Conservation (phyloP, 345 rosid species). For the Diplotaxis tenuifolia region DNA sequence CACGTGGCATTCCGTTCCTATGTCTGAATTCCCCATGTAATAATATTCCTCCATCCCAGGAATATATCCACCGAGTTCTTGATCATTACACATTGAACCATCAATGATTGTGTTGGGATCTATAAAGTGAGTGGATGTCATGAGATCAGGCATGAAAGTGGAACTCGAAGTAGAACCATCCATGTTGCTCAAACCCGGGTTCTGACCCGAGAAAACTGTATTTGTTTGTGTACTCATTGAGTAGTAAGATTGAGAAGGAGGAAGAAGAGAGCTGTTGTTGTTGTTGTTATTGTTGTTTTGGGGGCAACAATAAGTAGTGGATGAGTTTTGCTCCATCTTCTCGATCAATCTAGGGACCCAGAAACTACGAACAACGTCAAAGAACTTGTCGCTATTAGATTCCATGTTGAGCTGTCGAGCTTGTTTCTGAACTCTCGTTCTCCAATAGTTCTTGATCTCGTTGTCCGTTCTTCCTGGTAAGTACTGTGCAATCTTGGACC, state of each 20-base stretch:
- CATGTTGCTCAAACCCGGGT: slow-evolving; percentile 14
- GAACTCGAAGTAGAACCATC: slow-evolving; percentile 28
- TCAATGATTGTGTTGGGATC: slow-evolving; percentile 32
- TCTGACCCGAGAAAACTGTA: neutral
- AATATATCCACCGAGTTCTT: slow-evolving; percentile 38
- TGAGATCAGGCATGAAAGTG: slow-evolving; percentile 37
- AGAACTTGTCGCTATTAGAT: slow-evolving; percentile 66
- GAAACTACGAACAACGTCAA: slow-evolving; percentile 57
- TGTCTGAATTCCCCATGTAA: slow-evolving; percentile 37
- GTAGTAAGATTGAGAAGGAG: slow-evolving; percentile 19
- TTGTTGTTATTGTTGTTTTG: slow-evolving; percentile 13
- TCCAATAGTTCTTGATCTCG: slow-evolving; percentile 94
- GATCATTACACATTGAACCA: slow-evolving; percentile 25
- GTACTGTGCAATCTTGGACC: slow-evolving; percentile 90
- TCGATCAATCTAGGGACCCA: slow-evolving; percentile 83
- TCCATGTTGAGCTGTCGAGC: slow-evolving; percentile 80
- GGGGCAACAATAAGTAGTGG: slow-evolving; percentile 23
- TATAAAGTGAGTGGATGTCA: slow-evolving; percentile 34
- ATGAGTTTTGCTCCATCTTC: slow-evolving; percentile 53
- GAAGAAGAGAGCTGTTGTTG: slow-evolving; percentile 28
- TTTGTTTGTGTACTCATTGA: slow-evolving; percentile 11
- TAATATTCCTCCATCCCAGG: slow-evolving; percentile 35
- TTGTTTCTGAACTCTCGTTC: slow-evolving; percentile 91
- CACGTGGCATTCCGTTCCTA: slow-evolving; percentile 45
- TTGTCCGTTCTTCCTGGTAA: slow-evolving; percentile 94